phyloP scores from a whole-genome alignment of 2,329 filamentous ascomycete genomes.

The Escovopsis sp. region DNA sequence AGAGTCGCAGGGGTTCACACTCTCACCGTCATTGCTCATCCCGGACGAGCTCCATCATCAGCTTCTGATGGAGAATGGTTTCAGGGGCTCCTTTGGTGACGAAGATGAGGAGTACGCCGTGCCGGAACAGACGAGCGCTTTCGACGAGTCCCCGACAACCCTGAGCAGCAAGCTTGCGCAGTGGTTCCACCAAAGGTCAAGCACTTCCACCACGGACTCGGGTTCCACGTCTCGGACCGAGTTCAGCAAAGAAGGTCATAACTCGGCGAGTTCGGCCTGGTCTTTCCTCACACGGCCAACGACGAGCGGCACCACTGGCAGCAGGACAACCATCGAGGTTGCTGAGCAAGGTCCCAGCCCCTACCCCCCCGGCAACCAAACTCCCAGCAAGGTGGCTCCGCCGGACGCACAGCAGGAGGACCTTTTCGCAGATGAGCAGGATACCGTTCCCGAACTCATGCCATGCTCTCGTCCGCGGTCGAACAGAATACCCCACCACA shows the following conservation, averaged over 20 bases:
- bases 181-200: slow-evolving; percentile 30
- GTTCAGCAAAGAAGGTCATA: slow-evolving; percentile 35
- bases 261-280: slow-evolving; percentile 37
- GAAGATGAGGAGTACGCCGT: slow-evolving; percentile 18
- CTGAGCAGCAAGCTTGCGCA: slow-evolving; percentile 7
- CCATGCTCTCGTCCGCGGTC: slow-evolving; percentile 12
- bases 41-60: slow-evolving; percentile 43
- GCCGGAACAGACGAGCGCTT: slow-evolving; percentile 7
- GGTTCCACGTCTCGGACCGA: slow-evolving; percentile 29
- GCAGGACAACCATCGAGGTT: slow-evolving; percentile 20
- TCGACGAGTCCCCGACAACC: slow-evolving; percentile 5
- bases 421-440: slow-evolving; percentile 1
- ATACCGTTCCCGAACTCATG: slow-evolving; percentile 22
- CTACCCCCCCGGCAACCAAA: slow-evolving; percentile 19
- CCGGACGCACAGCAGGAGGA: no score
- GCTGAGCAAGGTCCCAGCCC: slow-evolving; percentile 21
- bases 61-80: slow-evolving; percentile 25
- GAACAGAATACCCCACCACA: slow-evolving; percentile 17
- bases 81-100: slow-evolving; percentile 16
- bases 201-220: slow-evolving; percentile 41
- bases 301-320: slow-evolving; percentile 33
- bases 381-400: background rate
- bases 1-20: slow-evolving; percentile 42
- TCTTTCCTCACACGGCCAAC: slow-evolving; percentile 41
- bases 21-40: slow-evolving; percentile 49